phyloP scores from a whole-genome alignment of 768 basidiomycete species.

The Pleurotus sapidus region DNA sequence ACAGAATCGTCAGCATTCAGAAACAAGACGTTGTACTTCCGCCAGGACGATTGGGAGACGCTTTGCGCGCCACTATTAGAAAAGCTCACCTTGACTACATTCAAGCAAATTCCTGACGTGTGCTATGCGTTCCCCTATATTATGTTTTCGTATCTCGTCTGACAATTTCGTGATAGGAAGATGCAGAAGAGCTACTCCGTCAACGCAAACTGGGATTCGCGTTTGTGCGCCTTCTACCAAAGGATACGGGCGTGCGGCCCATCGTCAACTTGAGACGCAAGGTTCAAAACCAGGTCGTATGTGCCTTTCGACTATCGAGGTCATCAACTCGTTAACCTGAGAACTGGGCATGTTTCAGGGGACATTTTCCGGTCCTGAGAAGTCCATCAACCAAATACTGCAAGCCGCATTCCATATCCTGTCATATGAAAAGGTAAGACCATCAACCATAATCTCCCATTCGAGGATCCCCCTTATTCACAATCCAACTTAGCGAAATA shows the following conservation, averaged over 20 bases:
- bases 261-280: conserved; percentile 84
- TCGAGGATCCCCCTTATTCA: too few relatives aligned
- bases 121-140: conserved; percentile 8
- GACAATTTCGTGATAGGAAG: conserved; percentile 37
- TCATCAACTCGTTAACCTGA: neutral
- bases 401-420: conserved; percentile 84
- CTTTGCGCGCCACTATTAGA: conserved; percentile 81
- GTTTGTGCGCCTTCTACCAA: conserved; percentile 86
- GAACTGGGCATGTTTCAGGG: conserved; percentile 20
- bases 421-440: conserved; percentile 77
- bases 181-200: conserved; percentile 64
- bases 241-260: conserved; percentile 91
- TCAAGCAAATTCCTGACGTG: conserved; percentile 70
- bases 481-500: conserved; percentile 44
- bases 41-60: conserved; percentile 90
- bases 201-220: conserved; percentile 79
- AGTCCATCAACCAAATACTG: conserved; percentile 87
- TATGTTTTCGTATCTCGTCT: neutral
- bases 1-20: conserved; percentile 88
- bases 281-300: conserved; percentile 30
- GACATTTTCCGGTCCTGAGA: conserved; percentile 25
- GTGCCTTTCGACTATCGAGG: neutral
- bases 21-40: conserved; percentile 85
- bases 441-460: neutral
- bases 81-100: conserved; percentile 67